Evolutionary conservation across 2,329 filamentous ascomycete genomes (phyloP), one percentile per base, ranked within the genome.

Genomic region (Colletotrichum musae): DNA sequence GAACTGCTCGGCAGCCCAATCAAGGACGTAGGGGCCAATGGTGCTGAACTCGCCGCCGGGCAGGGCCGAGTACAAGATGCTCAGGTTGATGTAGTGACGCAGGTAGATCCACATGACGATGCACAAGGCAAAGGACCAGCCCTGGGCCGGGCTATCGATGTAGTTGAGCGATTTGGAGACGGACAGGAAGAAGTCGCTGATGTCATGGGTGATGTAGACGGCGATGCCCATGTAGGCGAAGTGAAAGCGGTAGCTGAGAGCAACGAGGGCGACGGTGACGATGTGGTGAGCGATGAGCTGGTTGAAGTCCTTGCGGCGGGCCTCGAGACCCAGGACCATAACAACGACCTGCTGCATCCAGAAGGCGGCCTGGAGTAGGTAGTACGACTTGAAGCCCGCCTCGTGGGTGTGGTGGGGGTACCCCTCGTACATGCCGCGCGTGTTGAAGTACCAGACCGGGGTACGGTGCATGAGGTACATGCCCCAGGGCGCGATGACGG

Each of bases 391-490:
- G 88, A 98, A 94, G 47, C 88, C 75, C 68, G 86, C 93, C 72
- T 93, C 91, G 78, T 97, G 94, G 32, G 92, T 91, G 75, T 88
- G 87, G 81, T 98, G 95, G 5, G 95, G 95, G 80, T 94, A 97
- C 18, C 85, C 86, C 80, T 95, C 93, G 81, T 97, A 98, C 93
- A 98, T 97, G 80, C 90, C 94, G 32, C 84, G 86, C 2, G 93
- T 96, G 83, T 97, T 95, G 87, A 97, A 98, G 81, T 97, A 98
- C 95, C 94, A 98, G 51, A 98, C 90, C 6, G 94, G 92, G n/a
- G 94, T 95, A 71, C 88, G 87, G 77, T 88, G 92, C 95, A 98
- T 98, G 78, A 98, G 93, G 78, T 92, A 98, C 76, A 98, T 80
- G 63, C 95, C 95, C 64, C 91, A 91, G 2, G 94, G 94, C 1